These are phyloP conservation scores for Albizia julibrissin DNA, from an alignment of 306 rosid species.

Conservation along the genomic window DNA sequence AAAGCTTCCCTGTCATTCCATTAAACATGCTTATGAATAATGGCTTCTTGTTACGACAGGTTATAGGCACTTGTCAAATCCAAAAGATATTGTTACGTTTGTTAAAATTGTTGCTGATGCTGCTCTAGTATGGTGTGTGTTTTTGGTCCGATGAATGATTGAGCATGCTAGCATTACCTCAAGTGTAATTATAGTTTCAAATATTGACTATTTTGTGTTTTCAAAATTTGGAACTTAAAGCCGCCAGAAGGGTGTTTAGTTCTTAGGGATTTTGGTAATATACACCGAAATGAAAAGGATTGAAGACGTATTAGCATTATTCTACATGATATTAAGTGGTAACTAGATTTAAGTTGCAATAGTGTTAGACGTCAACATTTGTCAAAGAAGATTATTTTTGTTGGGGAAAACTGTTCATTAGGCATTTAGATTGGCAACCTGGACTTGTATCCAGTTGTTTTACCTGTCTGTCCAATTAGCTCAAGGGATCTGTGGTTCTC, in stretches of 20 bases:
- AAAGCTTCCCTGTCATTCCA: conserved; percentile 70
- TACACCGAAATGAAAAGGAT: not conserved
- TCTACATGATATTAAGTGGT: no score
- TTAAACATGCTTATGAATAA: not conserved
- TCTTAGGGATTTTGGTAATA: not conserved
- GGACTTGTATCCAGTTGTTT: conserved; percentile 6
- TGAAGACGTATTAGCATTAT: not conserved
- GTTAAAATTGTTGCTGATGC: no score
- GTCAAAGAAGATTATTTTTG: not conserved
- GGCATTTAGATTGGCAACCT: not conserved
- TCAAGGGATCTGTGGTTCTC: not conserved
- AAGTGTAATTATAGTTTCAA: not conserved
- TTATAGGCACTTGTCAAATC: conserved; percentile 36
- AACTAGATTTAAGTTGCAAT: not conserved
- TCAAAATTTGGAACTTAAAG: not conserved
- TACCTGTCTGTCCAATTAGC: not conserved
- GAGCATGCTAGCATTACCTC: not conserved
- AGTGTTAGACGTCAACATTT: not conserved
- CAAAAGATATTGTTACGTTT: no score
- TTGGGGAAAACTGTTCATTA: not conserved
- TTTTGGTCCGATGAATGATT: not conserved
- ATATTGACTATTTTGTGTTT: not conserved
- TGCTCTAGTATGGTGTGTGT: no score
- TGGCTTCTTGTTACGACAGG: conserved; percentile 67
- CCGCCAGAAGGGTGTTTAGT: not conserved